Evolutionary conservation across 805 yeast species (phyloP), one percentile per base, ranked within the genome.

Genomic region (Candida maesae): DNA sequence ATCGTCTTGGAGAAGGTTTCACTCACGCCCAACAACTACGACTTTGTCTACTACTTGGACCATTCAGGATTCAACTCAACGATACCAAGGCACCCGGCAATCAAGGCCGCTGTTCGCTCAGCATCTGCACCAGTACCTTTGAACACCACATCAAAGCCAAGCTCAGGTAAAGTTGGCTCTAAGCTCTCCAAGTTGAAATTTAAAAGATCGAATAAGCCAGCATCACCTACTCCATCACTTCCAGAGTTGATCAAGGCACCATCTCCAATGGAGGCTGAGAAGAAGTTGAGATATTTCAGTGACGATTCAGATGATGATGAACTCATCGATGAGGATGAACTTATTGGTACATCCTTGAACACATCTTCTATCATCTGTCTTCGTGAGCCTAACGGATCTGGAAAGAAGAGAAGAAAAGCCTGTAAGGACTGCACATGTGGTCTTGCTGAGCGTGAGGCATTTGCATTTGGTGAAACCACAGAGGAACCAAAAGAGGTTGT

Each of bases 361-460:
- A 64, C 79, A 36, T 68, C 76, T 19, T 54, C 58, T 2, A 56
- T 57, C 24, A 57, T 57, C 27, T 57, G 61, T 41, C 45, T 57
- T 4, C 48, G 57, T 27, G 70, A 74, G 23, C 91, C 93, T 13
- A 79, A 87, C 58, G 76, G 67, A 3, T 63, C 61, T 3, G 64
- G 66, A 1, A 68, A 70, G 17, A 66, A 67, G 65, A 75, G 95
- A 60, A 79, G 91, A 68, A 88, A 81, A 66, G 99, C 99, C 0
- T 93, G 99, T 70, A 93, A 90, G 66, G 96, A 93, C 65, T 93
- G 99, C 65, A 84, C 97, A 0, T 93, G 99, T 70, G 99, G 99
- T 6, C 72, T 93, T 49, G 89, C 84, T 53, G 99, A 93, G 61
- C 64, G 74, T 39, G 96, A 93, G 66, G 90, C 84, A 45, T 68